These are phyloP conservation scores for Stachybotrys chartarum DNA, from an alignment of 2,329 filamentous ascomycete species.

Conservation along the genomic window DNA sequence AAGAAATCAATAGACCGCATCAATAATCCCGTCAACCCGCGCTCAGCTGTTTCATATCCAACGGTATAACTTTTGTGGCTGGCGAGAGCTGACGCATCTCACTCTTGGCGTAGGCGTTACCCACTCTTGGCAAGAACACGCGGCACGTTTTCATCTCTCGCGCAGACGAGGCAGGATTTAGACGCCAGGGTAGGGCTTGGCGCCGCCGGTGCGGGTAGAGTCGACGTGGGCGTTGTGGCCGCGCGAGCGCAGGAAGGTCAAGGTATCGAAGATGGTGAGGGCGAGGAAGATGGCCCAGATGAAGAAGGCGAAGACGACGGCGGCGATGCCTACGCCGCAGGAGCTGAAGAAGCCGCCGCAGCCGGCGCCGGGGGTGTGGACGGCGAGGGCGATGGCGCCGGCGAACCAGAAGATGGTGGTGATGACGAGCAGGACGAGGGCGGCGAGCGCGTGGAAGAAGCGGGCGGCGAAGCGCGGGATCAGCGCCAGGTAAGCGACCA, in stretches of 20 bases:
- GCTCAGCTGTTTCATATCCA: too few species aligned
- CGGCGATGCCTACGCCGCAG: constrained; percentile 57
- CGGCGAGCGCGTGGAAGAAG: constrained; percentile 55
- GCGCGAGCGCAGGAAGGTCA: constrained; percentile 35
- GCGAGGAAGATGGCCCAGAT: constrained; percentile 47
- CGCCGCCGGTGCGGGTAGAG: constrained; percentile 15
- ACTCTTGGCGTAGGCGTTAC: neutral
- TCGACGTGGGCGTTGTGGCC: constrained; percentile 22
- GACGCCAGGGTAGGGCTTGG: constrained; percentile 2
- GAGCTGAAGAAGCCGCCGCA: constrained; percentile 33
- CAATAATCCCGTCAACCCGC: too few species aligned
- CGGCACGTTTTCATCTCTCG: neutral
- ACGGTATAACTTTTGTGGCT: too few species aligned
- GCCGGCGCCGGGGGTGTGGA: constrained; percentile 48
- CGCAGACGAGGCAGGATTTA: neutral
- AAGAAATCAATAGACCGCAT: too few species aligned
- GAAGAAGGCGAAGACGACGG: constrained; percentile 59
- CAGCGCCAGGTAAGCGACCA: constrained; percentile 63
- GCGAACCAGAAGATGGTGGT: constrained; percentile 89
- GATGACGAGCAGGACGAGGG: constrained; percentile 60
- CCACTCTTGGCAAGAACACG: neutral
- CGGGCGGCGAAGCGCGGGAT: constrained; percentile 55
- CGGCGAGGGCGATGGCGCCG: constrained; percentile 71
- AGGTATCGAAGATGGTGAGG: constrained; percentile 37
- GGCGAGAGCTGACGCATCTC: too few species aligned